Evolutionary conservation across 2,329 filamentous ascomycete genomes (phyloP), one percentile per base, ranked within the genome.

Genomic region (Pseudocercospora macadamiae): DNA sequence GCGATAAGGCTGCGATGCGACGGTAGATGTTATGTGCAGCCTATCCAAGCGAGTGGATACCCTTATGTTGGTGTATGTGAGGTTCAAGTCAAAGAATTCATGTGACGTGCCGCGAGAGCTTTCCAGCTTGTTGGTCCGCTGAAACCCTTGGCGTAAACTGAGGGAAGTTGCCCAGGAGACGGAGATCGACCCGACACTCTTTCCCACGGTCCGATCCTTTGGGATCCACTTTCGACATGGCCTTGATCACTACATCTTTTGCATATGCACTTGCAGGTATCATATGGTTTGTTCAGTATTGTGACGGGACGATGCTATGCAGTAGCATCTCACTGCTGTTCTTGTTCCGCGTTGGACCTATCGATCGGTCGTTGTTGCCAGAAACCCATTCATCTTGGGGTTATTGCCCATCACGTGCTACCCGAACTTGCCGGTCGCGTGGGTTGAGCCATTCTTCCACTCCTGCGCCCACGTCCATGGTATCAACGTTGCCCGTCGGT

Each of bases 21-120:
- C 26, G 19, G 42, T 25, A 26, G 42, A 47, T 47, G 42, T 47
- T 21, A 6, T 21, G 25, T 30, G 32, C 16, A 18, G 19, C 54
- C 30, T 48, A 51, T 44, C 42, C 34, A 56, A 48, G 54, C 34
- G 53, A 34, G 28, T 42, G 32, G 21, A 21, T 47, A 28, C 16
- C 23, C 19, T 47, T 23, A 14, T 14, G 42, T 23, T 19, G 42
- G 42, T 47, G 19, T 14, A 47, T 9, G 10, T 23, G 23, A 26
- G 42, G 18, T 26, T 47, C 19, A 47, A 21, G 42, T n/a, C 42
- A 25, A 14, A 25, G 39, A 25, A 45, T 25, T 25, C 12, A 45
- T 44, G 39, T 44, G 39, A 25, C 39, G 37, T 42, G 37, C 37
- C 37, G 37, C 37, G 37, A 42, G 37, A 42, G 37, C 37, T 28